Evolutionary conservation across 306 rosid species (phyloP).

Genomic region (Phaseolus lunatus): DNA sequence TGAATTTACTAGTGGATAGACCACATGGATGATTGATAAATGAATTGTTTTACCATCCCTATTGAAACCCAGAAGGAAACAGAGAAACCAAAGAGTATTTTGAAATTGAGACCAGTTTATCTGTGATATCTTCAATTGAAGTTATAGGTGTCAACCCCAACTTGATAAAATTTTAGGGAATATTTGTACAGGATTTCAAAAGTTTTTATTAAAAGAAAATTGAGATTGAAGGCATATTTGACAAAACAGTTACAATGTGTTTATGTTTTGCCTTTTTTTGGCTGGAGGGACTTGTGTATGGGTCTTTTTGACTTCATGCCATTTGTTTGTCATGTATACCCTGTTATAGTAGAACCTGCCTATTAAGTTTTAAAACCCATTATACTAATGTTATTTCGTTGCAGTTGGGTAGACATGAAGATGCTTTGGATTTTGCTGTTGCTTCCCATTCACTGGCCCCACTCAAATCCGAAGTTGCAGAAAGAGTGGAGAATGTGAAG

Average conservation of each 20-base stretch:
- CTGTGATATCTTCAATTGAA: neutral
- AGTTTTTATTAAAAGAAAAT: neutral
- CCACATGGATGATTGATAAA: too few relatives aligned
- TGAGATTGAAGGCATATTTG: constrained; percentile 8
- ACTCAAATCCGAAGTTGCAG: constrained; percentile 66
- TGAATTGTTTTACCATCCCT: too few relatives aligned
- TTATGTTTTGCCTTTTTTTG: constrained; percentile 11
- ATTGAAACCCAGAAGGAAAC: constrained; percentile 28
- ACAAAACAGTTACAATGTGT: constrained; percentile 2
- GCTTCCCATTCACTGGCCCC: constrained; percentile 80
- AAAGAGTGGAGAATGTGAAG: constrained; percentile 72
- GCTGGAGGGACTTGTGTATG: constrained; percentile 6
- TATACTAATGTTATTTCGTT: constrained; percentile 45
- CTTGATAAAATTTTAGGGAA: constrained; percentile 19
- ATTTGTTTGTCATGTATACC: constrained; percentile 34
- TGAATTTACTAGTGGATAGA: too few relatives aligned
- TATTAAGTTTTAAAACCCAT: constrained; percentile 23
- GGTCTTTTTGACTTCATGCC: neutral
- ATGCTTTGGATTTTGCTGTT: constrained; percentile 82
- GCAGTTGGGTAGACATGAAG: constrained; percentile 87
- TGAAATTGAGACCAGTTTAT: constrained; percentile 2
- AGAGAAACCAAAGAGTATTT: constrained; percentile 2
- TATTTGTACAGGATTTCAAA: neutral
- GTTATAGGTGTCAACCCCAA: constrained; percentile 11
- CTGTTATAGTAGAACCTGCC: constrained; percentile 26